Evolutionary conservation across 2,329 filamentous ascomycete species (phyloP).

Genomic region (Fusarium illudens): DNA sequence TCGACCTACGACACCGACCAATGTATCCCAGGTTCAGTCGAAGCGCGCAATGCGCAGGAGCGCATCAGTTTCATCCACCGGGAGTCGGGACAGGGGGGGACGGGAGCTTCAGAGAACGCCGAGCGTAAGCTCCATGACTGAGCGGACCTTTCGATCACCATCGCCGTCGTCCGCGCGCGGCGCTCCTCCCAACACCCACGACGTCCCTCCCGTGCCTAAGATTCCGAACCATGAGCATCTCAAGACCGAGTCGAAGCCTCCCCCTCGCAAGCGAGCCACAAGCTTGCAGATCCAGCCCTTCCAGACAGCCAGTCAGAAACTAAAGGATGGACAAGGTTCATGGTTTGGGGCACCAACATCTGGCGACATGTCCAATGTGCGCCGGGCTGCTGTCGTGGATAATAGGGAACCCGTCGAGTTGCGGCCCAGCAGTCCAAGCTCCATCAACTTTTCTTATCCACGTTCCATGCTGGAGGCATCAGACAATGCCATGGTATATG

Average conservation of each 20-base stretch:
- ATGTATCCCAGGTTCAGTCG: slow-evolving; percentile 84
- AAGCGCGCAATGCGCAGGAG: slow-evolving; percentile 82
- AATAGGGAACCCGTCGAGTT: slow-evolving; percentile 44
- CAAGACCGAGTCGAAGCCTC: slow-evolving; percentile 39
- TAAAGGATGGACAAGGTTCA: slow-evolving; percentile 52
- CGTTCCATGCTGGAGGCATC: slow-evolving; percentile 52
- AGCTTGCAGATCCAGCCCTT: slow-evolving; percentile 60
- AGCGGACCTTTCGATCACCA: slow-evolving; percentile 84
- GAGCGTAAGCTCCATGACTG: slow-evolving; percentile 85
- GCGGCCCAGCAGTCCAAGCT: slow-evolving; percentile 57
- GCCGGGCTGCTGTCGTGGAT: slow-evolving; percentile 53
- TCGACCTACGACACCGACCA: slow-evolving; percentile 78
- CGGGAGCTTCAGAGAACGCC: slow-evolving; percentile 67
- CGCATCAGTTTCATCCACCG: slow-evolving; percentile 74
- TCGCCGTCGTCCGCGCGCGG: slow-evolving; percentile 71
- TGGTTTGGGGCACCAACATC: slow-evolving; percentile 60
- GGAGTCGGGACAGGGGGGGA: slow-evolving; percentile 56
- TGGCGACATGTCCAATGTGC: slow-evolving; percentile 56
- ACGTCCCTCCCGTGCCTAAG: slow-evolving; percentile 78
- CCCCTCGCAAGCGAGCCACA: slow-evolving; percentile 50
- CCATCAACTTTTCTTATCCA: slow-evolving; percentile 69
- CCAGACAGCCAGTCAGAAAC: slow-evolving; percentile 62
- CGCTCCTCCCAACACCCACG: slow-evolving; percentile 50
- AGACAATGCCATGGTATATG: slow-evolving; percentile 64
- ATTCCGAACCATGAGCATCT: slow-evolving; percentile 64